Base-by-base conservation (phyloP, 345 rosid species). In the Citrus maxima region DNA sequence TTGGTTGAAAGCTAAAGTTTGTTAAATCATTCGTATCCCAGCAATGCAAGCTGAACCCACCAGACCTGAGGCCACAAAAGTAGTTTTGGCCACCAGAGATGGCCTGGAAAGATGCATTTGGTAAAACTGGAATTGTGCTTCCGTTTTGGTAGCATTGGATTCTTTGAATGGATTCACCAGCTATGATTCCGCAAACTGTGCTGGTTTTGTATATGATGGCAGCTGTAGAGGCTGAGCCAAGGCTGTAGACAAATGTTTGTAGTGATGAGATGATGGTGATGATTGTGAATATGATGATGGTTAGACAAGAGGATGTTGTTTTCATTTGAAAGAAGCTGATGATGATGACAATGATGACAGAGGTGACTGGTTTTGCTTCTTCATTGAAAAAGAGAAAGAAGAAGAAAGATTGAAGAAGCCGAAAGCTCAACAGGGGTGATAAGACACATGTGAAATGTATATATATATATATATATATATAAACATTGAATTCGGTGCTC, bases 11-110 rank as follows among this genome's bases (percentile, higher is more conserved):
- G 40, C 74, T 74, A 13, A 77, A 24, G 40, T 61, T 24, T 38
- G 58, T 4, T 10, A 46, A 16, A 61, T 7, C 65, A 4, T 9
- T 34, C 2, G 88, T 88, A 16, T 88, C 89, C 93, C 91, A 89
- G 70, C 93, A 91, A 56, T 81, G 80, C 67, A 91, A 5, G 49
- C 79, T 79, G 51, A 81, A 68, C 62, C 93, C 93, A 51, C 89
- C 89, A 40, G 89, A 80, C 59, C 75, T 81, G 40, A 91, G 88
- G 54, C 87, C 93, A 49, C 91, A 91, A 49, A 89, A 87, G 82
- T 89, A 86, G 69, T 7, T 80, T 5, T 58, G 74, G 1, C 92
- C 93, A 27, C 90, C 92, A 22, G 89, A 87, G 77, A 91, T 78
- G 67, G 89, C 76, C 62, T 88, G 83, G 56, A 88, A 91, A 24